Conservation (phyloP, 441 rosid species). For the Geranium incanum region DNA sequence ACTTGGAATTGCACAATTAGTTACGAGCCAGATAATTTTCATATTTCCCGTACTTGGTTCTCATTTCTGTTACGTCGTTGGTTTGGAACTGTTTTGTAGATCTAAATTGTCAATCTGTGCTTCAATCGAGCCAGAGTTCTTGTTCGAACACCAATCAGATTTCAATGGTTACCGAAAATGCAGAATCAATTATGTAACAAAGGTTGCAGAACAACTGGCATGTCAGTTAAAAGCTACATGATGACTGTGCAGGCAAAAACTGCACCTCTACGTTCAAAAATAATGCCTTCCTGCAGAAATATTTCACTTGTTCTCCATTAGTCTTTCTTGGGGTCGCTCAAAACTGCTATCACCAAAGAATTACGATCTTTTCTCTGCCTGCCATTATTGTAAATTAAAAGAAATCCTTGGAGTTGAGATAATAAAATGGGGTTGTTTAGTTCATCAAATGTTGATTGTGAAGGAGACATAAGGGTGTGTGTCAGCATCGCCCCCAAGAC, state of each 20-base stretch:
- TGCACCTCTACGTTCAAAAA: not conserved
- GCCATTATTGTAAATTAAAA: slow-evolving; percentile 27
- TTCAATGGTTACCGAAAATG: no score
- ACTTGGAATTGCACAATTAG: not conserved
- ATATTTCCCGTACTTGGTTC: no score
- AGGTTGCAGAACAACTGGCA: no score
- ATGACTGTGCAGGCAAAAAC: not conserved
- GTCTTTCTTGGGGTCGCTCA: not conserved
- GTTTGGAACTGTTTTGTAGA: no score
- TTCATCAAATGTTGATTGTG: slow-evolving; percentile 56
- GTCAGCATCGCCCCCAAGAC: slow-evolving; percentile 75
- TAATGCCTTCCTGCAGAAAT: not conserved
- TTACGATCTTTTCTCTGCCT: slow-evolving; percentile 16
- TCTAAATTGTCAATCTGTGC: not conserved
- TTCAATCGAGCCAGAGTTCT: not conserved
- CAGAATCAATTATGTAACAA: no score
- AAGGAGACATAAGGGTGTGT: slow-evolving; percentile 73
- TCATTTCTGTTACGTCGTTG: no score
- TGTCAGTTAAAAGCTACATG: no score
- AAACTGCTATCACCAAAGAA: slow-evolving; percentile 3
- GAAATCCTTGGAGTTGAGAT: slow-evolving; percentile 18
- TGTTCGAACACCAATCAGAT: no score
- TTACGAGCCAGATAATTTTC: no score
- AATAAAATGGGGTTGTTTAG: slow-evolving; percentile 1
- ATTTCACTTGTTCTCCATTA: not conserved